A percentile compares a stretch with the other conserved stretches of the same genome.
Evolutionary conservation across 2,329 filamentous ascomycete genomes (phyloP).

Genomic region (Orbilia oligospora): DNA sequence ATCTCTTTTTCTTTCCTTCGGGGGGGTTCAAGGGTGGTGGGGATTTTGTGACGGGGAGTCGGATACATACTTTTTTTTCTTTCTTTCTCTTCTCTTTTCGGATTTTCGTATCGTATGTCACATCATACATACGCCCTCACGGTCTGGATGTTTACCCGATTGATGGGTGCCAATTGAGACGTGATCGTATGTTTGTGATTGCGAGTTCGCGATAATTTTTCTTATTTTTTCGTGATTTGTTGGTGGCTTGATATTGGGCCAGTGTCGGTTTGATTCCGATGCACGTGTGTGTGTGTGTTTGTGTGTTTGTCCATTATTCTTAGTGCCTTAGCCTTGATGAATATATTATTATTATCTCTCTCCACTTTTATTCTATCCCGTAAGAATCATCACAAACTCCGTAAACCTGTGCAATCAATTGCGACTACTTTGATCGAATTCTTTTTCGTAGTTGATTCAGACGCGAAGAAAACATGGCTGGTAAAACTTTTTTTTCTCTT

Average conservation of each 20-base stretch:
- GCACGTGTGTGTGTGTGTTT: not conserved
- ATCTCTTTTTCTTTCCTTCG: constrained; percentile 17
- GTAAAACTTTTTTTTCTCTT: not conserved
- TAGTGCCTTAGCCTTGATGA: not conserved
- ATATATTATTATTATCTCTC: not conserved
- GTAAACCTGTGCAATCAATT: not conserved
- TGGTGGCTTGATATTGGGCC: not conserved
- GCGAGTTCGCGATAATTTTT: not conserved
- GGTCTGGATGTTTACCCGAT: too few species aligned
- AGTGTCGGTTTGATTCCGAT: not conserved
- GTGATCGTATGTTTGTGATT: not conserved
- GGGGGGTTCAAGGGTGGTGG: constrained; percentile 22
- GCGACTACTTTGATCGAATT: too few species aligned
- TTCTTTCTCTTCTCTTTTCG: not conserved
- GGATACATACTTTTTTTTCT: constrained; percentile 38
- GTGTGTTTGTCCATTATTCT: not conserved
- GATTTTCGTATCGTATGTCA: not conserved
- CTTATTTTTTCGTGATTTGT: not conserved
- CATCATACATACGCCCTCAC: too few species aligned
- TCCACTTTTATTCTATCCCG: not conserved
- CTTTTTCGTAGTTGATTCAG: not conserved
- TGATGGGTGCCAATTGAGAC: too few species aligned
- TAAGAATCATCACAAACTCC: too few species aligned
- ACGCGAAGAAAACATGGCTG: constrained; percentile 14
- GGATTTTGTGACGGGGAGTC: constrained; percentile 57